Percentiles rank a stretch among this genome's conserved stretches.
Evolutionary conservation across 2,329 filamentous ascomycete species (phyloP).

Genomic region (Botrytis hyacinthi): DNA sequence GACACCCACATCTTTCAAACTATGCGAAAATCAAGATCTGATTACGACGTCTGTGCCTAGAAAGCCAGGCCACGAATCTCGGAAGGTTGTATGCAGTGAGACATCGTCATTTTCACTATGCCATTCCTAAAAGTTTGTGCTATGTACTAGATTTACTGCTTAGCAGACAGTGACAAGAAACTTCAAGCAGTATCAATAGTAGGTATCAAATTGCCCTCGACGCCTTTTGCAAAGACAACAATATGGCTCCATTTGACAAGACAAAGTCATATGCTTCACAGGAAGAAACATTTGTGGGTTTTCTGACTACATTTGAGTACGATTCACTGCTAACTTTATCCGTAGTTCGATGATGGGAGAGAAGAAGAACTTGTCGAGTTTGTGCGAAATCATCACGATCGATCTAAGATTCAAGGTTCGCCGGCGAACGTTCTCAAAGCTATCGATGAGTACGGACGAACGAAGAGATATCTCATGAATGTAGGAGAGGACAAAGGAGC

Average conservation of each 20-base stretch:
- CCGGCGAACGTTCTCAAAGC: slow-evolving; percentile 62
- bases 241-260: slow-evolving; percentile 30
- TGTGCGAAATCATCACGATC: slow-evolving; percentile 59
- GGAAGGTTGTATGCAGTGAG: not conserved
- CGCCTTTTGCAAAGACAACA: not conserved
- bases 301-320: not conserved
- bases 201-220: not conserved
- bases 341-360: slow-evolving; percentile 64
- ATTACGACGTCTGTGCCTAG: not conserved
- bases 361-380: slow-evolving; percentile 72
- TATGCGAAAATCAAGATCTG: slow-evolving; percentile 15
- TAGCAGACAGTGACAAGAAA: not conserved
- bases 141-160: not conserved
- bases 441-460: slow-evolving; percentile 68
- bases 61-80: slow-evolving; percentile 3
- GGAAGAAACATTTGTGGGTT: slow-evolving; percentile 32
- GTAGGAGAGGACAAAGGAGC: slow-evolving; percentile 72
- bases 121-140: not conserved
- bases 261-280: slow-evolving; percentile 31
- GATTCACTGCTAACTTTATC: not conserved
- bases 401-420: slow-evolving; percentile 62
- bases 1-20: not conserved
- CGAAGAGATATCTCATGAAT: slow-evolving; percentile 74
- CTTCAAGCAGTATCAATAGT: not conserved
- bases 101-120: not conserved